phyloP scores from a whole-genome alignment of 2,329 filamentous ascomycete genomes.

The Aspergillus texensis region DNA sequence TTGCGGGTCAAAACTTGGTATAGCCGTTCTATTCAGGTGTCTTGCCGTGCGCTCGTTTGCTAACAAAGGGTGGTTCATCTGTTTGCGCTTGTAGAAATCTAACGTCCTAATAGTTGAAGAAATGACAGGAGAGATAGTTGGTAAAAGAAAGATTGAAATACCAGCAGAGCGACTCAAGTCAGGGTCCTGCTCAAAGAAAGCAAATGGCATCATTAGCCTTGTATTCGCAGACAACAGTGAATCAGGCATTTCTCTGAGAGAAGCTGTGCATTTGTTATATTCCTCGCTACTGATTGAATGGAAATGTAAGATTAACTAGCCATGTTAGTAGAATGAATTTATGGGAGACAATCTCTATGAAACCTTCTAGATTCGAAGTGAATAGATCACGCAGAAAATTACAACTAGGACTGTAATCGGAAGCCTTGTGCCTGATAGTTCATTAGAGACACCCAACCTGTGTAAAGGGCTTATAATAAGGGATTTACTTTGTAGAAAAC shows the following conservation, averaged over 20 bases:
- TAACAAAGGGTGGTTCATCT: too few species aligned
- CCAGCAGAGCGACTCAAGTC: too few species aligned
- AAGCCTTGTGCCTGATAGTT: background rate
- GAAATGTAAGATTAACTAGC: background rate
- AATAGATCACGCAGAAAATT: background rate
- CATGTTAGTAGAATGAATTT: background rate
- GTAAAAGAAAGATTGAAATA: too few species aligned
- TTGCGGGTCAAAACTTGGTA: too few species aligned
- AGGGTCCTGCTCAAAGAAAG: background rate
- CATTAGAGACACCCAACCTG: background rate
- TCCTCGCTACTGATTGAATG: background rate
- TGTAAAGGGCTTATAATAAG: background rate
- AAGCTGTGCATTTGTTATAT: background rate
- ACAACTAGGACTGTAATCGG: too few species aligned
- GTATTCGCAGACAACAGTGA: background rate
- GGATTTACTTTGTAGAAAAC: background rate
- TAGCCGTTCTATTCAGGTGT: too few species aligned
- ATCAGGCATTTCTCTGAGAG: rapidly evolving
- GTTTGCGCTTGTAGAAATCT: too few species aligned
- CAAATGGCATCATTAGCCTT: background rate
- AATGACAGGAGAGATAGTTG: too few species aligned
- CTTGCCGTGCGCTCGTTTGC: too few species aligned
- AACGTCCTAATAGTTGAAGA: too few species aligned
- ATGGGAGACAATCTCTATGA: background rate
- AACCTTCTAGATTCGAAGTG: background rate